Evolutionary conservation across 495 filamentous ascomycete species (phyloP), one percentile per base, ranked within the genome.

Genomic region (Annulohypoxylon bovei): DNA sequence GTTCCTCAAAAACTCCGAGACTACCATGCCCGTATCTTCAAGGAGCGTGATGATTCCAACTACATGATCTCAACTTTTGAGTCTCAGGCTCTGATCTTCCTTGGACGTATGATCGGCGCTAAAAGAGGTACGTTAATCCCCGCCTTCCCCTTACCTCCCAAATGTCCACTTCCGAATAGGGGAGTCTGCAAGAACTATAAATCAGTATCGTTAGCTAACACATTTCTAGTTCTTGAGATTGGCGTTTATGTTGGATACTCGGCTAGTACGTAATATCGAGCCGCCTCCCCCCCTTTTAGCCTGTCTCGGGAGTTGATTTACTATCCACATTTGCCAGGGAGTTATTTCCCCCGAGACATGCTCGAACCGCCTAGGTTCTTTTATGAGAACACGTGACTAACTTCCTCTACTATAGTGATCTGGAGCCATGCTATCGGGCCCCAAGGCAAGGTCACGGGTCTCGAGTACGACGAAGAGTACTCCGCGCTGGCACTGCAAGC

Each of bases 11-110:
- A 67, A 14, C 61, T 81, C 44, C 32, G 20, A 18, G 71, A 77
- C 11, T 76, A 80, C 54, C 77, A 81, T 64, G 63, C 68, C 16
- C 74, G 68, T 42, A 69, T 77, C 32, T 52, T 47, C n/a, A 25
- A 30, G 16, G 72, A 69, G 27, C 74, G 62, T 27, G 64, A 68
- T 12, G 60, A 67, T 23, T 67, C 78, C 46, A 65, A 68, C 40
- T 76, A 77, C 44, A 80, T 80, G 77, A 79, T 81, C 49, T 80
- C 78, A 9, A 72, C 59, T 7, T 72, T 79, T 8, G 71, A 81
- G 69, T 58, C 71, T 8, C 71, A 79, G 53, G 75, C 67, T 30
- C 57, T 75, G 28, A 30, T 77, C 50, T 80, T 76, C 62, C 54
- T 81, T 6, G 65, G 74, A 1, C 74, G 70, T 47, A 42, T 72